A percentile compares a stretch with the other conserved stretches of the same genome.
Evolutionary conservation across 2,329 filamentous ascomycete species (phyloP).

Genomic region (Nothophoma quercina): DNA sequence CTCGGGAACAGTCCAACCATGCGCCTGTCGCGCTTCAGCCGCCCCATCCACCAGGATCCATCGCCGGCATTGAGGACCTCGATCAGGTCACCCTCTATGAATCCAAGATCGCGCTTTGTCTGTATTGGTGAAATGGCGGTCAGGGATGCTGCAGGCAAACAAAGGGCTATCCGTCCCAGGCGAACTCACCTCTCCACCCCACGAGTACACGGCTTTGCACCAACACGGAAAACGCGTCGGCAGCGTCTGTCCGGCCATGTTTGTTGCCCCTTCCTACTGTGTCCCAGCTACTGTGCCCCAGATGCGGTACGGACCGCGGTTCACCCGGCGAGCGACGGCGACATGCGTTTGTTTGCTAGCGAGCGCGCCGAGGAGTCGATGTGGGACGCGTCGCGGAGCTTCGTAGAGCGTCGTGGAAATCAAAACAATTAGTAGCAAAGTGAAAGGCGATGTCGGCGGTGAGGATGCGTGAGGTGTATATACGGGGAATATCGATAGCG

Average conservation of each 20-base stretch:
- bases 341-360: conserved; percentile 19
- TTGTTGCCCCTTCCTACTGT: conserved; percentile 1
- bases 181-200: conserved; percentile 79
- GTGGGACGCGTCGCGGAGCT: conserved; percentile 5
- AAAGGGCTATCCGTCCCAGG: not conserved
- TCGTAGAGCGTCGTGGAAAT: conserved; percentile 6
- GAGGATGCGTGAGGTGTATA: not conserved
- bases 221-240: conserved; percentile 87
- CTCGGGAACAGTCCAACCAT: conserved; percentile 94
- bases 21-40: conserved; percentile 85
- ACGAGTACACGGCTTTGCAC: conserved; percentile 90
- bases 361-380: conserved; percentile 5
- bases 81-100: conserved; percentile 96
- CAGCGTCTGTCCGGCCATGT: conserved; percentile 62
- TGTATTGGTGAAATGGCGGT: conserved; percentile 29
- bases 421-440: not conserved
- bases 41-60: conserved; percentile 97
- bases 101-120: conserved; percentile 93
- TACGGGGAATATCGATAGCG: conserved; percentile 14
- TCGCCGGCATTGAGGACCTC: conserved; percentile 98
- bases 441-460: conserved; percentile 1
- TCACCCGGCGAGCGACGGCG: conserved; percentile 18
- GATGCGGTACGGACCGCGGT: conserved; percentile 18
- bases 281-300: conserved; percentile 10
- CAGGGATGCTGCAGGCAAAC: conserved; percentile 27